Evolutionary conservation across 495 filamentous ascomycete species (phyloP).

Genomic region (Schizothecium vesticola): DNA sequence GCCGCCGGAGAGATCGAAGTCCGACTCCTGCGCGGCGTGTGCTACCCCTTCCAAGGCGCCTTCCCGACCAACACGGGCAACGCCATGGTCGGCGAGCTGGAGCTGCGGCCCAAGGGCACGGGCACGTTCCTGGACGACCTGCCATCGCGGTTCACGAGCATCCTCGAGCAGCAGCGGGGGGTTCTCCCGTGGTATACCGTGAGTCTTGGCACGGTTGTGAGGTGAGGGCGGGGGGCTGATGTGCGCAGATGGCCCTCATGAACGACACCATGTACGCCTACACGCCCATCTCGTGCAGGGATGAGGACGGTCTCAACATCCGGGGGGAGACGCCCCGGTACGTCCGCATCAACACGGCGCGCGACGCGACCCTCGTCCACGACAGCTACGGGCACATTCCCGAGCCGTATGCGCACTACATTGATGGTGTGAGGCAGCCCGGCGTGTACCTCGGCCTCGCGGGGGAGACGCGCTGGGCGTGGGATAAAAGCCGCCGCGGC

Average conservation of each 20-base stretch:
- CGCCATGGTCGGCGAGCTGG: not conserved
- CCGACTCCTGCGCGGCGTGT: not conserved
- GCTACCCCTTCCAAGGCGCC: not conserved
- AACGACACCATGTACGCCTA: not conserved
- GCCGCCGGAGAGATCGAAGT: not conserved
- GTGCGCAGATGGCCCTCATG: not conserved
- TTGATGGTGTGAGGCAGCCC: constrained; percentile 25
- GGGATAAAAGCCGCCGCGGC: not conserved
- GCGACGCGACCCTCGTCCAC: not conserved
- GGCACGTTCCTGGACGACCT: not conserved
- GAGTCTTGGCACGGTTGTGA: not conserved
- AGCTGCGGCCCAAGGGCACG: not conserved
- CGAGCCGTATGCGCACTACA: constrained; percentile 27
- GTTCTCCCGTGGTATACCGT: not conserved
- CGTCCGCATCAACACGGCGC: not conserved
- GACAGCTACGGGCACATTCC: constrained; percentile 7
- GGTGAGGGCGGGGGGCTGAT: too few species aligned
- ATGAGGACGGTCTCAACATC: not conserved
- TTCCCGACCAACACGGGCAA: not conserved
- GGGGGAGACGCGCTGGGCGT: constrained; percentile 8
- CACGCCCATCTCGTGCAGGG: not conserved
- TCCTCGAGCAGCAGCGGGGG: not conserved
- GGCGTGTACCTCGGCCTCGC: constrained; percentile 24
- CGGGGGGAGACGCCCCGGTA: not conserved
- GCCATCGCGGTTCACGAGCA: not conserved